Evolutionary conservation across 176 grass and related monocot genomes (phyloP).

Genomic region (Oryza coarctata): DNA sequence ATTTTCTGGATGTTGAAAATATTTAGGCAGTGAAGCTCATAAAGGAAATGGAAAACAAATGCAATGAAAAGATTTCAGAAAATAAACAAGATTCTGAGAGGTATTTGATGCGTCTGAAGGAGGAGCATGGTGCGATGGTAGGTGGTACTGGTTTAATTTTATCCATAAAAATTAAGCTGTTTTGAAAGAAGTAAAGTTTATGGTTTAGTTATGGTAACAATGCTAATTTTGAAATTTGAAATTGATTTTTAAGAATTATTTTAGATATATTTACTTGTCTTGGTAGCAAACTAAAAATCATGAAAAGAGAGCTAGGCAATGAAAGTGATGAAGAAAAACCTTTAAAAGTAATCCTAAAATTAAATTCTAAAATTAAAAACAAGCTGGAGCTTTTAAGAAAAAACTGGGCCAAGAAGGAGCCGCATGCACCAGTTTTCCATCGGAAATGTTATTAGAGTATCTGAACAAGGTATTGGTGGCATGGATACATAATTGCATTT

Average conservation of each 20-base stretch:
- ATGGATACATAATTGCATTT: constrained; percentile 8
- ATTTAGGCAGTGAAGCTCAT: constrained; percentile 77
- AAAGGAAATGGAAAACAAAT: constrained; percentile 80
- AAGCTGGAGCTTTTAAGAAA: not conserved
- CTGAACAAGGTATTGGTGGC: constrained; percentile 31
- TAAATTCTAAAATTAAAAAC: not conserved
- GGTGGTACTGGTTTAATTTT: constrained; percentile 36
- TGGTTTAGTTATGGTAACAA: constrained; percentile 5
- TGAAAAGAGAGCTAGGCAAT: not conserved
- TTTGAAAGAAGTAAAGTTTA: constrained; percentile 28
- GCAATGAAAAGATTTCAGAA: constrained; percentile 66
- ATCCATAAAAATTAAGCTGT: constrained; percentile 5
- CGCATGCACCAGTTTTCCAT: not conserved
- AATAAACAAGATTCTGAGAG: constrained; percentile 67
- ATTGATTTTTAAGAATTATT: not conserved
- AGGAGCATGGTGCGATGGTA: constrained; percentile 72
- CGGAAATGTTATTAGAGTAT: constrained; percentile 8
- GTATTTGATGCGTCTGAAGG: constrained; percentile 57
- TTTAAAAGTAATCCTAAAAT: not conserved
- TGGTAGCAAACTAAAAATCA: not conserved
- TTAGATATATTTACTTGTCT: not conserved
- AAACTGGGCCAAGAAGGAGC: not conserved
- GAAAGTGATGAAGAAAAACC: too few relatives aligned
- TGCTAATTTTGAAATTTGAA: not conserved
- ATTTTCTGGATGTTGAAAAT: constrained; percentile 38